These are phyloP conservation scores for Phylloboletellus chloephorus DNA, from an alignment of 1,284 basidiomycete species.

Conservation along the genomic window DNA sequence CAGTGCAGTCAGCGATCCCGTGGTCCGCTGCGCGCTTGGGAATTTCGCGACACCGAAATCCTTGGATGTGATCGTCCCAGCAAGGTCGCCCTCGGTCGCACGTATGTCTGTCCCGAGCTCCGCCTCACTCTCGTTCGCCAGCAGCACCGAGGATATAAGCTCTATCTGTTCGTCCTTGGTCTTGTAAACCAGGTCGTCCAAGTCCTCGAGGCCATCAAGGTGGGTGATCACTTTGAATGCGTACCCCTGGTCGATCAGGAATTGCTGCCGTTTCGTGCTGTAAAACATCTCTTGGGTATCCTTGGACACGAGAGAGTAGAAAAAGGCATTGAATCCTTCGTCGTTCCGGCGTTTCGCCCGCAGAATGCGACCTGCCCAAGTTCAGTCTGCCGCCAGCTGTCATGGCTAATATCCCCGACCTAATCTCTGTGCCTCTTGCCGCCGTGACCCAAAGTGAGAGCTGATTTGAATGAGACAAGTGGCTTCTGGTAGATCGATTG, in stretches of 20 bases:
- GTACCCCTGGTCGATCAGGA: constrained; percentile 97
- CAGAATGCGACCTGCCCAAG: constrained; percentile 75
- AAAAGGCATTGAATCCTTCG: constrained; percentile 99
- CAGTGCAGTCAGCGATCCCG: constrained; percentile 79
- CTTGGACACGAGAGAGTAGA: constrained; percentile 98
- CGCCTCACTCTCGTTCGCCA: constrained; percentile 88
- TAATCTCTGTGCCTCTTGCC: constrained; percentile 96
- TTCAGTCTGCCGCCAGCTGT: constrained; percentile 17
- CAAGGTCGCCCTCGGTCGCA: constrained; percentile 72
- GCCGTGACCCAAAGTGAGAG: constrained; percentile 97
- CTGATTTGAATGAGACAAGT: constrained; percentile 99
- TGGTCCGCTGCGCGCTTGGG: constrained; percentile 75
- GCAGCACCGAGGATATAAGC: constrained; percentile 85
- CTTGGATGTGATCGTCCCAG: constrained; percentile 73
- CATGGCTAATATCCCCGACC: constrained; percentile 44
- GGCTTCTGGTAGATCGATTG: constrained; percentile 97
- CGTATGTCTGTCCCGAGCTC: constrained; percentile 83
- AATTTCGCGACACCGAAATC: constrained; percentile 60
- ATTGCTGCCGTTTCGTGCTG: constrained; percentile 98
- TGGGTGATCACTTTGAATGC: constrained; percentile 99
- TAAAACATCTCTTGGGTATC: constrained; percentile 99
- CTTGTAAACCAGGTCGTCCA: constrained; percentile 89
- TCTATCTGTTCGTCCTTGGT: constrained; percentile 93
- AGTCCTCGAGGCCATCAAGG: constrained; percentile 83
- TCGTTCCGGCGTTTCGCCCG: constrained; percentile 97